Conservation (phyloP, 768 basidiomycete genomes). For the Hericium coralloides region DNA sequence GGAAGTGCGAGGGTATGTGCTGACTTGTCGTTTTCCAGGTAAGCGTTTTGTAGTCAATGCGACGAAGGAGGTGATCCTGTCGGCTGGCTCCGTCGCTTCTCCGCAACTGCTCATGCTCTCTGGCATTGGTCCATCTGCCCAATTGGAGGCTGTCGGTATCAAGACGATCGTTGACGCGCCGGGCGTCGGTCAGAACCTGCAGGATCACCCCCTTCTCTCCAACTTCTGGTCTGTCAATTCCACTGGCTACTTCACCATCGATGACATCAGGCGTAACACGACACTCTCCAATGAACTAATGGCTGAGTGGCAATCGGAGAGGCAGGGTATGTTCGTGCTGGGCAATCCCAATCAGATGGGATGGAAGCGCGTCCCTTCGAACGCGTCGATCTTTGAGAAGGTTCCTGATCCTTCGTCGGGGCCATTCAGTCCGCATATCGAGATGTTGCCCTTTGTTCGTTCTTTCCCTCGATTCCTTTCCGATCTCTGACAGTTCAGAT, state of each 20-base stretch:
- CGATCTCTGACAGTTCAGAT: background rate
- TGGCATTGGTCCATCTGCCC: slow-evolving; percentile 24
- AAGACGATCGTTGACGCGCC: slow-evolving; percentile 23
- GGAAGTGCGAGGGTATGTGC: background rate
- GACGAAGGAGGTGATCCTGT: slow-evolving; percentile 2
- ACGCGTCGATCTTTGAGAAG: slow-evolving; percentile 5
- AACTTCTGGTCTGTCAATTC: slow-evolving; percentile 6
- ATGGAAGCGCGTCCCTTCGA: slow-evolving; percentile 6
- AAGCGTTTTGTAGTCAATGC: slow-evolving; percentile 1
- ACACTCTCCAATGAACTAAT: slow-evolving; percentile 3
- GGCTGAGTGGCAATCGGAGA: slow-evolving; percentile 3
- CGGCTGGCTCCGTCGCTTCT: background rate
- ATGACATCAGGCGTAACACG: slow-evolving; percentile 5
- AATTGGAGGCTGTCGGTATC: slow-evolving; percentile 21
- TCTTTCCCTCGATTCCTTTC: background rate
- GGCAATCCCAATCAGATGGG: background rate
- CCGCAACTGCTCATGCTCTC: slow-evolving; percentile 19
- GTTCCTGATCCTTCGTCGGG: slow-evolving; percentile 11
- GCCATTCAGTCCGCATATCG: slow-evolving; percentile 9
- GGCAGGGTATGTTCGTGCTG: slow-evolving; percentile 6
- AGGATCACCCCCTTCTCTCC: slow-evolving; percentile 19
- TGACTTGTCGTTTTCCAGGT: background rate
- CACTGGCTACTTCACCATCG: slow-evolving; percentile 1
- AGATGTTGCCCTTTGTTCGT: slow-evolving; percentile 9
- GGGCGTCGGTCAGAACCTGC: slow-evolving; percentile 28